Base-by-base conservation (phyloP, 306 rosid genomes). In the Trichosanthes cucumerina region DNA sequence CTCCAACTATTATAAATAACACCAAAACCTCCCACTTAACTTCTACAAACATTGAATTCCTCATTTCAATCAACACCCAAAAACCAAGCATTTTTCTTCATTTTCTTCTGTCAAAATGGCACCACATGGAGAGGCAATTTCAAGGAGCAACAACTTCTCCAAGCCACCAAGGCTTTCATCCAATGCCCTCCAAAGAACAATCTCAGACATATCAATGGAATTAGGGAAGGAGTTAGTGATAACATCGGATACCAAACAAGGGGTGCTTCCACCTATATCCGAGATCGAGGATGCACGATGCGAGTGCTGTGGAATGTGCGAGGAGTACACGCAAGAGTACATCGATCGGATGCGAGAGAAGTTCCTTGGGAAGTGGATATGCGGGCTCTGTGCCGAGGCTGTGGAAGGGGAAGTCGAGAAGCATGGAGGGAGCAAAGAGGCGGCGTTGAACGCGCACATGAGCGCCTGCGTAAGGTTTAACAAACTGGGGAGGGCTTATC, bases 251-350 rank as follows among this genome's bases (percentile, higher is more conserved):
- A 14, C 50, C 1, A 78, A 85, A 7, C 24, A 77, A 21, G 78
- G 56, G 5, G 63, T 23, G 18, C 93, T 96, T 6, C 91, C 91
- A 7, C 58, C 97, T 1, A 86, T 91, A 24, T 89, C 92, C 0
- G 99, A 96, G 83, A 93, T 90, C 0, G 96, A 85, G 81, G 86
- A 96, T 47, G 97, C 93, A 0, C 90, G 83, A 82, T 96, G 99
- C 21, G 99, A 96, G 85, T 96, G 99, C 23, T 96, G 99, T 53
- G 98, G 99, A 4, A 96, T 96, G 96, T 80, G 86, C 33, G 97
- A 96, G 83, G 99, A 96, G 90, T 92, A 92, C 88, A 96, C 99
- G 18, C 87, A 82, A 0, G 96, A 91, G 88, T 96, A 92, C 91
- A 89, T 92, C 5, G 93, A 86, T 6, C 84, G 86, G 1, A 88